Evolutionary conservation across 2,329 filamentous ascomycete genomes (phyloP).

Genomic region (Hypoxylon sp.): DNA sequence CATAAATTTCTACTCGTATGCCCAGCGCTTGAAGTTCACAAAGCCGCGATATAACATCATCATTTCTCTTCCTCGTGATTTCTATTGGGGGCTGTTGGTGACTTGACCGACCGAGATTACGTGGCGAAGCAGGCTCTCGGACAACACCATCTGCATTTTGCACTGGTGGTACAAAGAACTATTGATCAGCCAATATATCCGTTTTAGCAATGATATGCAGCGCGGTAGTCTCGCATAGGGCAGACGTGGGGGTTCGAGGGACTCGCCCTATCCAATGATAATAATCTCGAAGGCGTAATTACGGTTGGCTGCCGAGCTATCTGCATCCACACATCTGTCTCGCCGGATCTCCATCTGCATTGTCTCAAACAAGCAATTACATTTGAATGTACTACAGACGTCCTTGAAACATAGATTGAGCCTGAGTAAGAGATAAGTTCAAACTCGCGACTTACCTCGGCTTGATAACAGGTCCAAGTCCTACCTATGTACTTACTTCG

Average conservation of each 20-base stretch:
- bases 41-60: conserved; percentile 18
- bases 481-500: neutral
- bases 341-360: conserved; percentile 2
- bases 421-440: neutral
- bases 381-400: neutral
- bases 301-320: conserved; percentile 18
- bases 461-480: neutral
- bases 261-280: conserved; percentile 31
- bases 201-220: conserved; percentile 32
- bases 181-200: conserved; percentile 31
- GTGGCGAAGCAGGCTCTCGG: conserved; percentile 13
- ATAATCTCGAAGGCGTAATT: conserved; percentile 20
- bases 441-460: neutral
- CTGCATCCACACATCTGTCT: conserved; percentile 9
- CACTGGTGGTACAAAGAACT: conserved; percentile 9
- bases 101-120: conserved; percentile 5
- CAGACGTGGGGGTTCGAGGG: conserved; percentile 21
- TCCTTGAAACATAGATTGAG: neutral
- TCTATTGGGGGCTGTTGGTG: conserved; percentile 11
- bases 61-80: neutral
- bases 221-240: conserved; percentile 14
- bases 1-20: conserved; percentile 8
- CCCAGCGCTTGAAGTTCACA: conserved; percentile 4
- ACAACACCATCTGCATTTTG: conserved; percentile 7
- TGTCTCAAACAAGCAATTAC: neutral